Percentiles rank a stretch among this genome's conserved stretches.
phyloP scores from a whole-genome alignment of 1,284 basidiomycete genomes.

The Schizophyllum amplum region DNA sequence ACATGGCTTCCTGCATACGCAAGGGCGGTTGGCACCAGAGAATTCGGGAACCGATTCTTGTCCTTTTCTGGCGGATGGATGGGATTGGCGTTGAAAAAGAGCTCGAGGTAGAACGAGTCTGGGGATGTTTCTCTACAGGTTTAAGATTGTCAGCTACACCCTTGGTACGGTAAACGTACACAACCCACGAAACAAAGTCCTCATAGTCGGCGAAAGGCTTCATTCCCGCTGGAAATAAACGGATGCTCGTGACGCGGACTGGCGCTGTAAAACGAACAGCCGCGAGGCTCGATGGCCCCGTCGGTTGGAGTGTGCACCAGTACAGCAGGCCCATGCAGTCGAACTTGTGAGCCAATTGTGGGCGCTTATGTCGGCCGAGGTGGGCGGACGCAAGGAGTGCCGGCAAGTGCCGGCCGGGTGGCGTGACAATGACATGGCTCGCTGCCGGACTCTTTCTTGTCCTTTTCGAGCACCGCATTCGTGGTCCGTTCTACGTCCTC shows the following conservation, averaged over 20 bases:
- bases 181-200: conserved; percentile 56
- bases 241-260: conserved; percentile 52
- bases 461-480: neutral
- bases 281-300: conserved; percentile 47
- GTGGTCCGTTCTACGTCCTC: neutral
- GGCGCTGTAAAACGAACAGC: conserved; percentile 58
- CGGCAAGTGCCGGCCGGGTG: neutral
- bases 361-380: neutral
- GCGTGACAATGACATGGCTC: neutral
- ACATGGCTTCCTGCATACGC: conserved; percentile 62
- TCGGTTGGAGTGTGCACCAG: conserved; percentile 58
- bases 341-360: neutral
- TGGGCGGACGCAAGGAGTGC: neutral
- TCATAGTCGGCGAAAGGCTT: conserved; percentile 52
- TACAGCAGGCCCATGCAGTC: conserved; percentile 44
- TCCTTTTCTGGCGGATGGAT: conserved; percentile 33
- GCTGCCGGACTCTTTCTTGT: too few species aligned
- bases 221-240: conserved; percentile 53
- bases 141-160: conserved; percentile 6
- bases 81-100: conserved; percentile 60
- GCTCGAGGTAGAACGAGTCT: conserved; percentile 59
- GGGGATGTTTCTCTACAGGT: conserved; percentile 55
- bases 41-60: conserved; percentile 54
- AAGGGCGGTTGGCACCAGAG: conserved; percentile 61
- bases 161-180: conserved; percentile 4